Percentiles rank a stretch among this genome's conserved stretches.
Conservation (phyloP, 495 filamentous ascomycete species). For the Hyaloscypha bicolor region DNA sequence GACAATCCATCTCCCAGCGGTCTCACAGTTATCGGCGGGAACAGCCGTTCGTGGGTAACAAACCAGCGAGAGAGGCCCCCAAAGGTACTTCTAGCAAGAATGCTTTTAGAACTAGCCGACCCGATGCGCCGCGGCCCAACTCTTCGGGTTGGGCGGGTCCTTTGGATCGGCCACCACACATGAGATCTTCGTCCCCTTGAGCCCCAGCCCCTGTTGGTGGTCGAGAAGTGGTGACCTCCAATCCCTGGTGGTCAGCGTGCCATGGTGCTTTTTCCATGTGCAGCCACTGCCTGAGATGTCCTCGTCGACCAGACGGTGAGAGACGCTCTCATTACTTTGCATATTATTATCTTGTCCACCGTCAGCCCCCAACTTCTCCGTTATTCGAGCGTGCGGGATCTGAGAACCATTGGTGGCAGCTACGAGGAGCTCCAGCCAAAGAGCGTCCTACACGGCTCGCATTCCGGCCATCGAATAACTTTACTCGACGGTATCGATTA, state of each 20-base stretch:
- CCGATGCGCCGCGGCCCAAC: conserved; percentile 8
- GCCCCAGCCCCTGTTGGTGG: background rate
- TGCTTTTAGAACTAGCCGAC: conserved; percentile 17
- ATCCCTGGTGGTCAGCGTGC: conserved; percentile 13
- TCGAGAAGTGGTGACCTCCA: conserved; percentile 7
- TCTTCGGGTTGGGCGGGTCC: background rate
- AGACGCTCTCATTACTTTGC: background rate
- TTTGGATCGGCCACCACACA: background rate
- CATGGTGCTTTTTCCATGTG: conserved; percentile 11
- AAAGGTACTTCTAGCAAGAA: conserved; percentile 1
- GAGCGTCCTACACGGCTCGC: background rate
- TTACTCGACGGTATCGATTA: background rate
- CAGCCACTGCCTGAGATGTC: background rate
- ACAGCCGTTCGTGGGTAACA: conserved; percentile 25
- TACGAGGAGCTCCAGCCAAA: background rate
- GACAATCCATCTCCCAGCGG: background rate
- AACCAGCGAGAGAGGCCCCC: conserved; percentile 11
- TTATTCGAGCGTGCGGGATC: background rate
- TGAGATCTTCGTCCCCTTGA: background rate
- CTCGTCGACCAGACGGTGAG: conserved; percentile 4
- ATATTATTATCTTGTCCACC: background rate
- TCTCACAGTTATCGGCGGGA: conserved; percentile 15
- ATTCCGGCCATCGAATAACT: background rate
- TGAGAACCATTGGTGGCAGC: background rate
- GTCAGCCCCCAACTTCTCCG: conserved; percentile 12